Percentiles rank a stretch among this genome's conserved stretches.
Conservation (phyloP, 2,329 filamentous ascomycete genomes). For the Stemphylium lycopersici region DNA sequence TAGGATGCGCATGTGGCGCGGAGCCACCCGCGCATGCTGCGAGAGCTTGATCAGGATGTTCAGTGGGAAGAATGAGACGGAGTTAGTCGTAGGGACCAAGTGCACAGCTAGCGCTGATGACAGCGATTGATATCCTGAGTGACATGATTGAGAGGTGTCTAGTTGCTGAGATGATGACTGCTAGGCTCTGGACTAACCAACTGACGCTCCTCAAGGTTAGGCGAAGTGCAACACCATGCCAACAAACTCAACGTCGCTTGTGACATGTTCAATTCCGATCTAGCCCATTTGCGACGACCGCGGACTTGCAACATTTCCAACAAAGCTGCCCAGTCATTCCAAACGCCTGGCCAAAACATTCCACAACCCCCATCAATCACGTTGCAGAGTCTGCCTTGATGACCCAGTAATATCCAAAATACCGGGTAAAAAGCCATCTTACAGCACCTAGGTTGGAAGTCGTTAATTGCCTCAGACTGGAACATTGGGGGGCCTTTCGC, state of each 20-base stretch:
- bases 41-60: slow-evolving; percentile 3
- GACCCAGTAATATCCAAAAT: background rate
- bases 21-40: slow-evolving; percentile 8
- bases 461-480: slow-evolving; percentile 12
- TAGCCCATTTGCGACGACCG: background rate
- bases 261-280: background rate
- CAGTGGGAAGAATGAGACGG: background rate
- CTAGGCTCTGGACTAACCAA: background rate
- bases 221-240: background rate
- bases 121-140: too few species aligned
- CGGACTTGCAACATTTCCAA: background rate
- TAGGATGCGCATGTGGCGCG: slow-evolving; percentile 11
- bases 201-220: background rate
- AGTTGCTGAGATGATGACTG: background rate
- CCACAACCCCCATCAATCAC: slow-evolving; percentile 19
- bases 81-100: background rate
- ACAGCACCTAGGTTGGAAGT: background rate
- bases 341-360: slow-evolving; percentile 11
- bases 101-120: background rate
- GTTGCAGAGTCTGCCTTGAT: slow-evolving; percentile 14
- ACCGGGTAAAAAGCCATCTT: slow-evolving; percentile 12
- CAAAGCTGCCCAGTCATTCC: background rate
- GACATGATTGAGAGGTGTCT: background rate
- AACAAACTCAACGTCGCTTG: too few species aligned
- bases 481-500: slow-evolving; percentile 6